Base-by-base conservation (phyloP, 306 rosid genomes). In the Canavalia ensiformis region DNA sequence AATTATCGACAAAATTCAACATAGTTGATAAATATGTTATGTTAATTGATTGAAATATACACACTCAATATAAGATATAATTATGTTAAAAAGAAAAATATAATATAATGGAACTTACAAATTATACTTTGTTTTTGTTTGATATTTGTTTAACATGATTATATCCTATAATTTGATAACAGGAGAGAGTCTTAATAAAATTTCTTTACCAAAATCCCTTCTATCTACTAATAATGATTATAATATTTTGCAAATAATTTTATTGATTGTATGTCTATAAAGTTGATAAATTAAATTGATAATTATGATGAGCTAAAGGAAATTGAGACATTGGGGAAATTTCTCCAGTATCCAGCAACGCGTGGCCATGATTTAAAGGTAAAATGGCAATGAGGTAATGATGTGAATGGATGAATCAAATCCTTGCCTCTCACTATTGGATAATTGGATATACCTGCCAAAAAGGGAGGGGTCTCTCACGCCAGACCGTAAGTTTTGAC, bases 331-430 rank as follows among this genome's bases (percentile, higher is more conserved):
- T 1, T 33, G 39, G 65, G 73, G 31, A 51, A 44, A 25, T 41
- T 39, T 52, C 3, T 6, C 42, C n/a, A 46, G 18, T 67, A 35
- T 60, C 47, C 8, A 59, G 67, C 64, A 62, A 34, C 7, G 10
- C 3, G 74, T 52, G 82, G 78, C 49, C 80, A 11, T 34, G 75
- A 47, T 76, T 76, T 68, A 83, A 79, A 73, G 71, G 41, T 41
- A 62, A 29, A 42, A 79, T 50, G 72, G 34, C 66, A 45, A 42
- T 78, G 37, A 52, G 25, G 0, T 56, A 0, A 47, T 29, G 7
- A 25, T 5, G 58, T 44, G 18, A 34, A 50, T 8, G 54, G 41
- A 50, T 82, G 46, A 62, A 82, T 78, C 34, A 58, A 73, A 67
- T 50, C 52, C 52, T 34, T 65, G 41, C 37, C 73, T 64, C n/a